Conservation (phyloP, 2,329 filamentous ascomycete species). For the Hypoxylon sp. region DNA sequence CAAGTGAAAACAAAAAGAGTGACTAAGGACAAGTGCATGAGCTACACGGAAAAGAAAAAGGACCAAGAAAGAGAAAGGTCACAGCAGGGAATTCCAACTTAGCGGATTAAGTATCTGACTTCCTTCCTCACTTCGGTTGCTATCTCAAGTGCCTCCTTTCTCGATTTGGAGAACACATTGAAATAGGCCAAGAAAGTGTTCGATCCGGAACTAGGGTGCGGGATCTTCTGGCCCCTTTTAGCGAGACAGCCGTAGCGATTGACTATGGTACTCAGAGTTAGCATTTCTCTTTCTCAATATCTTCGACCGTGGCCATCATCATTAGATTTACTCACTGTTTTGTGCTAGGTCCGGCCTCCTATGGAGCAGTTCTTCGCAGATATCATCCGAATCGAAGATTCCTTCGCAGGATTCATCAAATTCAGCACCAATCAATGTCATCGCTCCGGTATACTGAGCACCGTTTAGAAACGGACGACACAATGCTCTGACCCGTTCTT, state of each 20-base stretch:
- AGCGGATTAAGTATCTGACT: constrained; percentile 48
- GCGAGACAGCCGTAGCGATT: constrained; percentile 48
- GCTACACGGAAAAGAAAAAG: neutral
- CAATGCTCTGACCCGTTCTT: constrained; percentile 44
- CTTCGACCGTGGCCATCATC: neutral
- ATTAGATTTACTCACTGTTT: constrained; percentile 33
- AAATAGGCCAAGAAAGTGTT: constrained; percentile 53
- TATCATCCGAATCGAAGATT: constrained; percentile 53
- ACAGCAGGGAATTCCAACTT: neutral
- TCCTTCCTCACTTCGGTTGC: constrained; percentile 46
- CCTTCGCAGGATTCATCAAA: constrained; percentile 47
- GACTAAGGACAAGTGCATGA: constrained; percentile 6
- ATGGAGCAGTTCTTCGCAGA: constrained; percentile 50
- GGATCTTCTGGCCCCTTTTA: constrained; percentile 50
- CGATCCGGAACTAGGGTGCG: constrained; percentile 48
- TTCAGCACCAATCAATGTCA: constrained; percentile 52
- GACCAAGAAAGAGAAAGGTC: neutral
- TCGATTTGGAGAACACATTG: constrained; percentile 51
- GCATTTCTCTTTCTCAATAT: neutral
- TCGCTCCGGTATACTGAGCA: constrained; percentile 47
- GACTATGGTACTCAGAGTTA: constrained; percentile 35
- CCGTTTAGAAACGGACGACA: constrained; percentile 45
- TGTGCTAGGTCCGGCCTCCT: constrained; percentile 49
- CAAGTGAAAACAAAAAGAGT: constrained; percentile 11
- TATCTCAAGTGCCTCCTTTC: constrained; percentile 46